Evolutionary conservation across 441 rosid genomes (phyloP), one percentile per base, ranked within the genome.

Genomic region (Theobroma grandiflorum): DNA sequence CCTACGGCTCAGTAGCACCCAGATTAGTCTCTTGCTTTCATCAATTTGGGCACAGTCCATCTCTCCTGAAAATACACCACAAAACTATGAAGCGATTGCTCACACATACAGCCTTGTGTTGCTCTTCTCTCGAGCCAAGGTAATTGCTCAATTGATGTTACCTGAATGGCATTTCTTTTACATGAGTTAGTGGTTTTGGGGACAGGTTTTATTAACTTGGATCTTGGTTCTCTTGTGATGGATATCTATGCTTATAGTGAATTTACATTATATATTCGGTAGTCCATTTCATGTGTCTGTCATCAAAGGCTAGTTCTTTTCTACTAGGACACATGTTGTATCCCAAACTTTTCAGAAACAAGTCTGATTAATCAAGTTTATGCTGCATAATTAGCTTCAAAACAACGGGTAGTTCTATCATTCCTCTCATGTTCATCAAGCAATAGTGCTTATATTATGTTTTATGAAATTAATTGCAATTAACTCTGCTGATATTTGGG

Each of bases 31-130:
- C 71, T 82, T 93, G 87, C 91, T 92, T 81, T 89, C 98, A 79
- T 92, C 98, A 76, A 87, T 93, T 70, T 93, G 95, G 93, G 93
- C 90, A 71, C 93, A 90, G 85, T 90, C 96, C 15, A 81, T 93
- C 80, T 92, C 89, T 83, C 90, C 94, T 72, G 86, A 79, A 82
- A 93, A 92, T 84, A 80, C 81, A 71, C 98, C 98, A 50, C 87
- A 90, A 84, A 92, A 89, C 89, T 93, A 85, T 85, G 94, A 93
- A 85, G 94, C 95, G 76, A 91, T 93, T 78, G 89, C 98, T 85
- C 94, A 92, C 80, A 92, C 96, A 18, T 91, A 85, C 83, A 85
- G 95, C 87, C 87, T 93, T 63, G 92, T 93, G 59, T 80, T 91
- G 84, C 85, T 92, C 77, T 93, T 92, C 82, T 87, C 98, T 72